Conservation (phyloP, 192 early-diverging fungal genomes). For the Piromyces sp. region DNA sequence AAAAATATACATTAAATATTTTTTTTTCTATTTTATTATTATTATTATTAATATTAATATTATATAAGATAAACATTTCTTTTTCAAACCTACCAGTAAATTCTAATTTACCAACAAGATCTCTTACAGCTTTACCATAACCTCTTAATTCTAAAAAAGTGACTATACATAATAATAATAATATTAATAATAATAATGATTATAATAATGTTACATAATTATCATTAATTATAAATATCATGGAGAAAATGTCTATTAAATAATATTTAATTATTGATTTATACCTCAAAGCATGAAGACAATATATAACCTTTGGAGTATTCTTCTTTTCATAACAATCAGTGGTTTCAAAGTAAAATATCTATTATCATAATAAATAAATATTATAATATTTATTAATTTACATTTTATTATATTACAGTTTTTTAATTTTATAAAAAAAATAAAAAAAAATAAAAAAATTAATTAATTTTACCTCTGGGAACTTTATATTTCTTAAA, state of each 20-base stretch:
- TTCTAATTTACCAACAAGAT: slow-evolving; percentile 75
- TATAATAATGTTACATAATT: no score
- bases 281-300: slow-evolving; percentile 84
- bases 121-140: slow-evolving; percentile 72
- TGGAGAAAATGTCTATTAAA: no score
- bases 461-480: slow-evolving; percentile 29
- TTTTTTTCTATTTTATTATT: no score
- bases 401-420: no score
- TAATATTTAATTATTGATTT: no score
- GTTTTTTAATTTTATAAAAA: neutral
- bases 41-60: no score
- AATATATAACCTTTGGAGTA: slow-evolving; percentile 95
- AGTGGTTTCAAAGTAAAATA: slow-evolving; percentile 93
- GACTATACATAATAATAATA: slow-evolving; percentile 30
- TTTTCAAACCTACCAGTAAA: slow-evolving; percentile 71
- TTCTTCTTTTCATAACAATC: slow-evolving; percentile 98
- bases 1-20: no score
- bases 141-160: slow-evolving; percentile 72
- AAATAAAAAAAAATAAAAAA: neutral
- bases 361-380: no score
- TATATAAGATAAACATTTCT: no score
- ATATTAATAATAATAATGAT: no score
- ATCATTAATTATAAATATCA: no score
- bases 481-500: slow-evolving; percentile 59
- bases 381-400: no score